Evolutionary conservation across 2,329 filamentous ascomycete species (phyloP).

Genomic region (Ophiostoma perfectum): DNA sequence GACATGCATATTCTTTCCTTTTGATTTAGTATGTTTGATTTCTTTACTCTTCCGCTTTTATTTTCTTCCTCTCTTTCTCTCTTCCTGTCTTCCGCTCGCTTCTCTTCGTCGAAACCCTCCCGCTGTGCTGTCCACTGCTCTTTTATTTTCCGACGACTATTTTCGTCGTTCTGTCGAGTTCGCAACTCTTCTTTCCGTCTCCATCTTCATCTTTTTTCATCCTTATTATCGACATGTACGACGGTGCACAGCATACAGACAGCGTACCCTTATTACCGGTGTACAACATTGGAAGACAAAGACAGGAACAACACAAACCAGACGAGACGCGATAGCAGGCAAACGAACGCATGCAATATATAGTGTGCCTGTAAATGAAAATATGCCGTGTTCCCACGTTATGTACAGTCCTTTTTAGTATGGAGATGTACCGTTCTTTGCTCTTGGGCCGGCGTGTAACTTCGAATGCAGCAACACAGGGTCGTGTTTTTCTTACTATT

Average conservation of each 20-base stretch:
- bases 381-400: background rate
- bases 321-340: background rate
- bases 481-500: too few relatives aligned
- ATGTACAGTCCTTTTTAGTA: background rate
- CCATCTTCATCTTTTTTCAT: background rate
- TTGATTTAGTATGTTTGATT: background rate
- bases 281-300: background rate
- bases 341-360: background rate
- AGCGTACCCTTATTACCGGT: conserved; percentile 9
- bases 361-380: background rate
- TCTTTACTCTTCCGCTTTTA: background rate
- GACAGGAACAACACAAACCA: background rate
- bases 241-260: background rate
- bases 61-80: background rate
- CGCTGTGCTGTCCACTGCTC: background rate
- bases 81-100: background rate
- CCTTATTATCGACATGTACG: background rate
- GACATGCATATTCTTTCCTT: background rate
- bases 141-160: background rate
- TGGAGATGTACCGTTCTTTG: background rate
- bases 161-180: too few relatives aligned
- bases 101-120: background rate
- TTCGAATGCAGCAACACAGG: too few relatives aligned
- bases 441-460: conserved; percentile 2
- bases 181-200: too few relatives aligned